Evolutionary conservation across 2,329 filamentous ascomycete species (phyloP), one percentile per base, ranked within the genome.

Genomic region (Nigrospora oryzae): DNA sequence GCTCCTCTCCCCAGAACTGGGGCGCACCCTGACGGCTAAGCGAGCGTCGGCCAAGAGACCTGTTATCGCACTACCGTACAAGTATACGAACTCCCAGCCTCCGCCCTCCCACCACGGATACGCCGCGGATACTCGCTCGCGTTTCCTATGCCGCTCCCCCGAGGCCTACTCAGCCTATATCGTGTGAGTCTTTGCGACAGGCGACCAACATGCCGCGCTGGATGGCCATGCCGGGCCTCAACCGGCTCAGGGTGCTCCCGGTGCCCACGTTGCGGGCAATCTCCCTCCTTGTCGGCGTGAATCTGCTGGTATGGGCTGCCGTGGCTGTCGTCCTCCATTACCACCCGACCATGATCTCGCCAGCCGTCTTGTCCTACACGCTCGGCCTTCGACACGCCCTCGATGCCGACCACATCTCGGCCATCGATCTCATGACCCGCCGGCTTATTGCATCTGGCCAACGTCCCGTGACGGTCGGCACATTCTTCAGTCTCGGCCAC

Each of bases 351-450:
- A 75, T 96, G 50, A 79, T 90, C 41, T 86, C 86, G 2, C 84
- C 89, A 3, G 88, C 89, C 1, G 81, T 90, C 2, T 77, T 97
- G 1, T 83, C 90, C 23, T 97, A 94, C 63, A 88, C 88, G 0
- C 77, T 97, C 11, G 91, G 91, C 3, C 76, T 97, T 12, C 84
- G 91, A 36, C 91, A 97, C 70, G 91, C 91, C n/a, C 79, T 97
- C 38, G 93, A 97, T 59, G 93, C 91, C n/a, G 91, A 97, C 65
- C 93, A 97, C 62, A 78, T 76, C 56, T 66, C 67, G 55, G 91
- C 90, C 51, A 98, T 97, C 56, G 91, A 97, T 65, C 77, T 97
- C 34, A 95, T 94, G 83, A 97, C 93, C 1, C 78, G 93, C 3
- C 82, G 91, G 7, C 78, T 97, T 19, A 81, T 97, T 34, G 90